Percentiles rank a stretch among this genome's conserved stretches.
Conservation (phyloP, 208 protist genomes). For the Acanthamoeba lenticulata region DNA sequence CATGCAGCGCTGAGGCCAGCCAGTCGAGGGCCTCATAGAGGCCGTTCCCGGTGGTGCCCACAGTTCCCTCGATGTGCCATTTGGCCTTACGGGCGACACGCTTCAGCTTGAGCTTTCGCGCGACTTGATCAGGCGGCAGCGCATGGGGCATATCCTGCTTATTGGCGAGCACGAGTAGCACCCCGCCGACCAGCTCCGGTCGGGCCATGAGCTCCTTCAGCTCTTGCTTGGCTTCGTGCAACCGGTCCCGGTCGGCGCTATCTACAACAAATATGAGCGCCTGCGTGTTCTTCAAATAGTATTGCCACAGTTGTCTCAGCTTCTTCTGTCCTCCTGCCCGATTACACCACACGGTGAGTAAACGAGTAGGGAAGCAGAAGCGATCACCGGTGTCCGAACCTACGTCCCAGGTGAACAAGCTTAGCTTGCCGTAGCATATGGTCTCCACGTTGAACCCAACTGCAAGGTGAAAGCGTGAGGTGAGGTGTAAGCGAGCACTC, state of each 20-base stretch:
- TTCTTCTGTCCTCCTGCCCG: constrained; percentile 73
- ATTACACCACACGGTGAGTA: not conserved
- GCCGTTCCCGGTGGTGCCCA: constrained; percentile 88
- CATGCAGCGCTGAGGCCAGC: constrained; percentile 72
- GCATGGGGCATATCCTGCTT: constrained; percentile 93
- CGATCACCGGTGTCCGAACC: not conserved
- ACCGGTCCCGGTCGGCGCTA: constrained; percentile 88
- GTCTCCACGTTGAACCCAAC: constrained; percentile 68
- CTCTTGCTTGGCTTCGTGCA: constrained; percentile 85
- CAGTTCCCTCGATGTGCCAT: constrained; percentile 89
- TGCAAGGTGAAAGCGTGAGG: not conserved
- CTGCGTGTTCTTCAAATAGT: constrained; percentile 92
- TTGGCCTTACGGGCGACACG: constrained; percentile 80
- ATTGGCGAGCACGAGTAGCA: constrained; percentile 92
- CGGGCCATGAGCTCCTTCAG: constrained; percentile 89
- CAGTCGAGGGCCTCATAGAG: constrained; percentile 90
- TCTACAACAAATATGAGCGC: constrained; percentile 93
- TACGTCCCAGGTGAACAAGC: constrained; percentile 46
- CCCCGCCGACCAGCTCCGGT: constrained; percentile 89
- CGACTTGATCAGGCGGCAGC: constrained; percentile 79
- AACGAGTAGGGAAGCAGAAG: not conserved
- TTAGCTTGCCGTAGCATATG: constrained; percentile 5
- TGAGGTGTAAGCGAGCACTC: not conserved
- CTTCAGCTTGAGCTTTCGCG: constrained; percentile 86
- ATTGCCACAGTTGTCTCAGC: constrained; percentile 89